Evolutionary conservation across 345 rosid genomes (phyloP), one percentile per base, ranked within the genome.

Genomic region (Rhodomyrtus tomentosa): DNA sequence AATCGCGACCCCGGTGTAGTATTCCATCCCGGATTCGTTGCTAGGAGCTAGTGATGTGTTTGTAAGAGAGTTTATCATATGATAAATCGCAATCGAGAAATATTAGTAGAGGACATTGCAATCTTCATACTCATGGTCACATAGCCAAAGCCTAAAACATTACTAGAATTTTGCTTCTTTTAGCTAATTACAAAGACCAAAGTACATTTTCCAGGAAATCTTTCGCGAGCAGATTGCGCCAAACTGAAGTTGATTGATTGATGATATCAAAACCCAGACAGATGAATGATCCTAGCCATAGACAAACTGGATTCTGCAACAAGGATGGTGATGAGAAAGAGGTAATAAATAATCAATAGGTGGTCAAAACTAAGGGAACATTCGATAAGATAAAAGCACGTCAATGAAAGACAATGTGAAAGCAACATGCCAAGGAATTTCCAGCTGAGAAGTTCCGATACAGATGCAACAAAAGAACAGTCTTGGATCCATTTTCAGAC

Each of bases 401-500:
- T 36, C 45, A 18, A 68, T 18, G 45, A 68, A 9, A 10, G 45
- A 84, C 54, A 79, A 59, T 45, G 48, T n/a, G 40, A 27, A 14
- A 21, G 32, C 79, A 38, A 49, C 55, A 22, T 36, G 55, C 25
- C 25, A 32, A 36, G 13, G 79, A 36, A 36, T 18, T 29, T 82
- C 58, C 45, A 68, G 45, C 79, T 36, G 25, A 87, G 52, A 85
- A 85, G 85, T 88, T 83, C 87, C 85, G 87, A 88, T 74, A 82
- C 74, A 45, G n/a, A 5, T 58, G 83, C 42, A 50, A 54, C 88
- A 42, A 53, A 36, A 50, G 53, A 36, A 36, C 27, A 55, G 51
- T 56, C 89, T 88, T 55, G 89, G 81, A 86, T 72, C 83, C 82
- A 82, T 84, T 88, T 81, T 85, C 87, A 84, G 72, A 55, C 54